Conservation (phyloP, 257 asterid genomes). For the Solanum pinnatisectum region DNA sequence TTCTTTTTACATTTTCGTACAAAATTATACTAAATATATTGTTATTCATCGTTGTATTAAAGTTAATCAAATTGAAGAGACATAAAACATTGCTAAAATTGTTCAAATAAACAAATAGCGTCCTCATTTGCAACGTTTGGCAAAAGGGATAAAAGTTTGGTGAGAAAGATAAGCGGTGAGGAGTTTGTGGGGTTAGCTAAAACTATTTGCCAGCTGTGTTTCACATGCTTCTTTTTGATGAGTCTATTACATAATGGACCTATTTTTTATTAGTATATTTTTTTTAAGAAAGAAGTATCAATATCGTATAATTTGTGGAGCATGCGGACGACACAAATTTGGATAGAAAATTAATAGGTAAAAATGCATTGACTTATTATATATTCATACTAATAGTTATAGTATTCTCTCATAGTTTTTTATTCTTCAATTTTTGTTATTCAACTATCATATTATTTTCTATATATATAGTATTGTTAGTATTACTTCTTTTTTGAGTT, state of each 20-base stretch:
- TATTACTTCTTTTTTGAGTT: no score
- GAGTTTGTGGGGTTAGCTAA: not conserved
- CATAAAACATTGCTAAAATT: not conserved
- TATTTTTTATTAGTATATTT: not conserved
- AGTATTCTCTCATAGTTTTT: no score
- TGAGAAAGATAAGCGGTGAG: not conserved
- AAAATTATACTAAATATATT: no score
- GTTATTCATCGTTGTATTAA: not conserved
- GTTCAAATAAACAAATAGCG: not conserved
- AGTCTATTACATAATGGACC: not conserved
- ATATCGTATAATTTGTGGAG: not conserved
- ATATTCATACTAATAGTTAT: no score
- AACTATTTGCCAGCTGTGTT: slow-evolving; percentile 36
- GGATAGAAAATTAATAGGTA: no score
- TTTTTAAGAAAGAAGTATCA: not conserved
- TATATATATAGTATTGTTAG: no score
- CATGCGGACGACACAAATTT: no score
- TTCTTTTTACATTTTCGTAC: fast-evolving
- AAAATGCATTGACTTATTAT: no score
- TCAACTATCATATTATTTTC: no score
- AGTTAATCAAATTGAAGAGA: not conserved
- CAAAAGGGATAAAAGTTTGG: not conserved
- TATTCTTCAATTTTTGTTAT: no score
- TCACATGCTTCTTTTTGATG: slow-evolving; percentile 26
- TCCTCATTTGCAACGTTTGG: not conserved